Conservation (phyloP, 495 filamentous ascomycete genomes). For the Paragyromitra xinjiangensis region DNA sequence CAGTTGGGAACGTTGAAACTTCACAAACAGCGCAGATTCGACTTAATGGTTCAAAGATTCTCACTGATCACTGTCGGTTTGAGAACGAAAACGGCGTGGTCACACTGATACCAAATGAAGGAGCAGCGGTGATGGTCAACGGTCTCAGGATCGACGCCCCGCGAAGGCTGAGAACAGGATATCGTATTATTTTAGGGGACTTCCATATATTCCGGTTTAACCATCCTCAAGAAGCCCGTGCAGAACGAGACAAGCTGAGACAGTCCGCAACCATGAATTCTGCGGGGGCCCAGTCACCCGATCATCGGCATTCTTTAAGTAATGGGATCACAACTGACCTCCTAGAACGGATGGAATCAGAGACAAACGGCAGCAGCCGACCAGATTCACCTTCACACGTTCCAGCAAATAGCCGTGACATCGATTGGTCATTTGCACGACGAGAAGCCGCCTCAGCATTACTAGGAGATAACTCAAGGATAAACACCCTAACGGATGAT, state of each 20-base stretch:
- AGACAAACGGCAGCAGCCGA: slow-evolving; percentile 70
- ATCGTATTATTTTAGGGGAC: slow-evolving; percentile 93
- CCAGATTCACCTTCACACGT: slow-evolving; percentile 81
- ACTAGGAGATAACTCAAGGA: slow-evolving; percentile 90
- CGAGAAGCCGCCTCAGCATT: slow-evolving; percentile 90
- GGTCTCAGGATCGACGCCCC: slow-evolving; percentile 84
- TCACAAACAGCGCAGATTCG: slow-evolving; percentile 83
- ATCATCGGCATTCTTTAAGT: slow-evolving; percentile 80
- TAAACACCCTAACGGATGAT: slow-evolving; percentile 86
- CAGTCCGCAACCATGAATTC: slow-evolving; percentile 85
- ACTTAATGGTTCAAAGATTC: slow-evolving; percentile 91
- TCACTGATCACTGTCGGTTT: slow-evolving; percentile 91
- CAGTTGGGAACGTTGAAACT: slow-evolving; percentile 87
- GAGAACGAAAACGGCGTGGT: slow-evolving; percentile 91
- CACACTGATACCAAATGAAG: slow-evolving; percentile 85
- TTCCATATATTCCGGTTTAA: slow-evolving; percentile 99
- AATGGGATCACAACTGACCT: slow-evolving; percentile 67
- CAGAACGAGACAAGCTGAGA: slow-evolving; percentile 88
- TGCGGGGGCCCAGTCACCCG: slow-evolving; percentile 66
- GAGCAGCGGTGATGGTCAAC: slow-evolving; percentile 97
- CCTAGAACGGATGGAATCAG: slow-evolving; percentile 63
- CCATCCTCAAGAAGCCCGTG: slow-evolving; percentile 92
- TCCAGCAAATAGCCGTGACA: slow-evolving; percentile 74
- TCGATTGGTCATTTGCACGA: slow-evolving; percentile 95
- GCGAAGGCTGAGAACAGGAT: slow-evolving; percentile 85